phyloP scores from a whole-genome alignment of 129 eudicot genomes.

The Dittrichia graveolens region DNA sequence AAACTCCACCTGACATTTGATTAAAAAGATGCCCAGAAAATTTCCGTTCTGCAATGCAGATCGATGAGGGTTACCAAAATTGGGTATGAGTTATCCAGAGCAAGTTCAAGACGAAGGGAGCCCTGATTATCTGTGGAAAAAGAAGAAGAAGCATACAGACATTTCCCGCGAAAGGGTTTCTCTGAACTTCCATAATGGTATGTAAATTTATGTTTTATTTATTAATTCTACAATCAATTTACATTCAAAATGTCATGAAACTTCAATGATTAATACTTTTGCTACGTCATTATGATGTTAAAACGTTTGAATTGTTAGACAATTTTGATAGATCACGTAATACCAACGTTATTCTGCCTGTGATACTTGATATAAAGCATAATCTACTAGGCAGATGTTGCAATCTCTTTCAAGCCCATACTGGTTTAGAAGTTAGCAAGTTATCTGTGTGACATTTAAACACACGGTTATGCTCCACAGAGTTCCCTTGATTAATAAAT shows the following conservation, averaged over 20 bases:
- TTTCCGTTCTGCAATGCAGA: slow-evolving; percentile 20
- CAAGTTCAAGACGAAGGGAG: slow-evolving; percentile 12
- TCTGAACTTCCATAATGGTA: slow-evolving; percentile 28
- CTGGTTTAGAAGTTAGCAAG: not conserved
- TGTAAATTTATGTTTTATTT: slow-evolving; percentile 8
- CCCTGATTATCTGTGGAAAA: slow-evolving; percentile 25
- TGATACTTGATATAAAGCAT: slow-evolving; percentile 18
- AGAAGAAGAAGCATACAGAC: slow-evolving; percentile 1
- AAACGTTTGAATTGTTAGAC: slow-evolving; percentile 23
- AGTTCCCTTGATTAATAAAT: no score
- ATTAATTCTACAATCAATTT: slow-evolving; percentile 7
- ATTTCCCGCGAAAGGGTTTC: slow-evolving; percentile 22
- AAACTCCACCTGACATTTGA: slow-evolving; percentile 8
- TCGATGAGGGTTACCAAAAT: slow-evolving; percentile 26
- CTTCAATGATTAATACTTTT: not conserved
- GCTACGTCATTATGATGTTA: slow-evolving; percentile 11
- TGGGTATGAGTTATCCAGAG: slow-evolving; percentile 25
- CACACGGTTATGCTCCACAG: not conserved
- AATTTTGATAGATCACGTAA: slow-evolving; percentile 15
- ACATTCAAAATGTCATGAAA: not conserved
- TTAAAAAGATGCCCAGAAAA: slow-evolving; percentile 15
- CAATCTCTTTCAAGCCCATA: not conserved
- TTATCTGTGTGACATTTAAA: slow-evolving; percentile 10
- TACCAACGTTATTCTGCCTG: not conserved
- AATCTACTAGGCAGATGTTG: slow-evolving; percentile 1